phyloP scores from a whole-genome alignment of 768 basidiomycete genomes.

The Suillus ampliporus region DNA sequence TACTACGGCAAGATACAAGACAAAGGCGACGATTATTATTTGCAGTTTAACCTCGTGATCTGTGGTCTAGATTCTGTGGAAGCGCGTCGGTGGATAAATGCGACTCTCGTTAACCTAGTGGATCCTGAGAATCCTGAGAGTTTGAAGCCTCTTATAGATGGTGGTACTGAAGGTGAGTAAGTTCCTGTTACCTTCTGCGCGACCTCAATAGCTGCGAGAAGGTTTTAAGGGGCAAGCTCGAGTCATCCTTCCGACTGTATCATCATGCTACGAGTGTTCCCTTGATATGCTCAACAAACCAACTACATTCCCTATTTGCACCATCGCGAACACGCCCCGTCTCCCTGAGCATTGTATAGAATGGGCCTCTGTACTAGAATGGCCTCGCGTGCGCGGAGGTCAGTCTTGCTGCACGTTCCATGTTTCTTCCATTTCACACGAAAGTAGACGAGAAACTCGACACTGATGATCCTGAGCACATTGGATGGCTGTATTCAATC shows the following conservation, averaged over 20 bases:
- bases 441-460: conserved; percentile 89
- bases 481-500: conserved; percentile 86
- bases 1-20: conserved; percentile 99
- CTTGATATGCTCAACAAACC: conserved; percentile 98
- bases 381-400: conserved; percentile 95
- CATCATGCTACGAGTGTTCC: conserved; percentile 97
- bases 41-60: conserved; percentile 96
- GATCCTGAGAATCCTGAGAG: conserved; percentile 93
- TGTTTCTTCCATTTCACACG: conserved; percentile 15
- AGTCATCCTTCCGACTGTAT: conserved; percentile 93
- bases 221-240: conserved; percentile 99
- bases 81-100: conserved; percentile 98
- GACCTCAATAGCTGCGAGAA: conserved; percentile 36
- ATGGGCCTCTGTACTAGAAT: conserved; percentile 98
- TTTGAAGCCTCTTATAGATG: conserved; percentile 96
- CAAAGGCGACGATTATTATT: conserved; percentile 92
- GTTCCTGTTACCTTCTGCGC: background rate
- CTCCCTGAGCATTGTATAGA: conserved; percentile 99
- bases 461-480: conserved; percentile 97
- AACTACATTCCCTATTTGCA: conserved; percentile 97
- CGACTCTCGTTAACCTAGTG: conserved; percentile 93
- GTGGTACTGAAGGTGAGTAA: conserved; percentile 90
- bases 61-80: conserved; percentile 98
- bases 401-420: conserved; percentile 17
- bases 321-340: conserved; percentile 98